Conservation (phyloP, 176 grass and related monocot genomes). For the Paspalum notatum region DNA sequence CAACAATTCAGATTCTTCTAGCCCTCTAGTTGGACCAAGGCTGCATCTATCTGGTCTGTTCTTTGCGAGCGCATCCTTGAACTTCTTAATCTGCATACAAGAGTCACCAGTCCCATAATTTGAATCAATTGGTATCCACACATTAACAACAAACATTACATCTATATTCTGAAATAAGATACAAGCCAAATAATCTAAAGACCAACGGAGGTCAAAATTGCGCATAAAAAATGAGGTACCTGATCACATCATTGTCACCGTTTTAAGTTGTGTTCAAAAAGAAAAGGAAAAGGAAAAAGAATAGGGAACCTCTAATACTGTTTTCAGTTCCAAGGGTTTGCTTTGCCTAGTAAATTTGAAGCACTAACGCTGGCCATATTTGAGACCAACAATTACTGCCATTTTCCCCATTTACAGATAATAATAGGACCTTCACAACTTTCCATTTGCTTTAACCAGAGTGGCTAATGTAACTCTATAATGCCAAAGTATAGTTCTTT, state of each 20-base stretch:
- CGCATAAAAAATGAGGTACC: not conserved
- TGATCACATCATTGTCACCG: not conserved
- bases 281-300: too few relatives aligned
- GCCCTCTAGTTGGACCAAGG: constrained; percentile 54
- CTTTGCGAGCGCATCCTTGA: constrained; percentile 59
- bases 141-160: too few relatives aligned
- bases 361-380: not conserved
- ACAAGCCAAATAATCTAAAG: not conserved
- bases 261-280: not conserved
- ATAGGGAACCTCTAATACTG: not conserved
- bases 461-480: not conserved
- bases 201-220: not conserved
- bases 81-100: constrained; percentile 21
- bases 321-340: not conserved
- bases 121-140: not conserved
- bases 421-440: not conserved
- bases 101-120: not conserved
- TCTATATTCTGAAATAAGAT: not conserved
- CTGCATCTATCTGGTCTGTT: constrained; percentile 76
- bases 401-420: not conserved
- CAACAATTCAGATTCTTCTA: not conserved
- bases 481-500: not conserved
- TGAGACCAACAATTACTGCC: not conserved
- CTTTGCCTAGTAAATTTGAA: not conserved
- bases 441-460: not conserved